Evolutionary conservation across 2,329 filamentous ascomycete genomes (phyloP).

Genomic region (Aureobasidium melanogenum): DNA sequence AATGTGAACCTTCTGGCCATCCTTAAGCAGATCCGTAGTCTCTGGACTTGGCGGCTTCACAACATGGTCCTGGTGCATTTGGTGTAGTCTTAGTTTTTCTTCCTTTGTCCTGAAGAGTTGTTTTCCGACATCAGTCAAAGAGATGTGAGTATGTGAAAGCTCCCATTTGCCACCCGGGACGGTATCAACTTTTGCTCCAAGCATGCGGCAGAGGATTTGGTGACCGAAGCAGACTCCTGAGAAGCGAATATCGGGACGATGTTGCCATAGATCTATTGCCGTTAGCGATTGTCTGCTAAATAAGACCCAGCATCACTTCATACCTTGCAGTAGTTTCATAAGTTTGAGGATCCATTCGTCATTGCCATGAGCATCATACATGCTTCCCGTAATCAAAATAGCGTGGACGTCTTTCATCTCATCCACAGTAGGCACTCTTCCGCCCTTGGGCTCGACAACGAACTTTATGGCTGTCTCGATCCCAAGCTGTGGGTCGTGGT

Average conservation of each 20-base stretch:
- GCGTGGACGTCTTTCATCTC: slow-evolving; percentile 40
- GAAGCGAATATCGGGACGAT: slow-evolving; percentile 43
- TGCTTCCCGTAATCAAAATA: slow-evolving; percentile 39
- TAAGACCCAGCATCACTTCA: neutral
- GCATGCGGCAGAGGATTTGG: slow-evolving; percentile 36
- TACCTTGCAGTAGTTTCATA: slow-evolving; percentile 37
- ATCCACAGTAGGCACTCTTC: slow-evolving; percentile 37
- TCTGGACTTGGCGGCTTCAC: slow-evolving; percentile 24
- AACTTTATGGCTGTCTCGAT: slow-evolving; percentile 48
- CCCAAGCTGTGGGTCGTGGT: slow-evolving; percentile 45
- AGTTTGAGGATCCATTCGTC: slow-evolving; percentile 37
- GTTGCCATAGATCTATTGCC: slow-evolving; percentile 40
- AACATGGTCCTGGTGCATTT: slow-evolving; percentile 42
- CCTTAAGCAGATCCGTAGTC: slow-evolving; percentile 27
- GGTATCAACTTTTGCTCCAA: slow-evolving; percentile 32
- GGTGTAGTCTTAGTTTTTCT: slow-evolving; percentile 32
- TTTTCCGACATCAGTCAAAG: slow-evolving; percentile 32
- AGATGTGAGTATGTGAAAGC: slow-evolving; percentile 35
- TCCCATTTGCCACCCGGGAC: slow-evolving; percentile 37
- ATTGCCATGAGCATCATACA: slow-evolving; percentile 40
- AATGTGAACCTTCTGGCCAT: slow-evolving; percentile 38
- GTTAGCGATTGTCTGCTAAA: slow-evolving; percentile 8
- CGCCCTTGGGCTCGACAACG: slow-evolving; percentile 37
- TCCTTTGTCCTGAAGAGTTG: slow-evolving; percentile 31
- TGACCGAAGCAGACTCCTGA: slow-evolving; percentile 42